Base-by-base conservation (phyloP, 129 eudicot genomes). In the Deinandra increscens region DNA sequence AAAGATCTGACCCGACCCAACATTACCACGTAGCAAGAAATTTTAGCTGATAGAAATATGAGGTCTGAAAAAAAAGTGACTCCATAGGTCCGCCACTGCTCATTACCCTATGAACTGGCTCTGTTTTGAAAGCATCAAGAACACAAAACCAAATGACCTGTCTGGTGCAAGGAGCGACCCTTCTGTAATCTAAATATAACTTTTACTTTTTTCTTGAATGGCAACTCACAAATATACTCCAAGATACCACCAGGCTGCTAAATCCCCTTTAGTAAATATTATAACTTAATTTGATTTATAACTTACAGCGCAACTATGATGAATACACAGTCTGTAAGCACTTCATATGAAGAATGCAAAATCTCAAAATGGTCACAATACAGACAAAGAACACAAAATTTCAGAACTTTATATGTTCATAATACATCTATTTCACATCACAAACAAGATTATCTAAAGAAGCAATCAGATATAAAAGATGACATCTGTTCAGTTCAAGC, bases 381-480 rank as follows among this genome's bases (percentile, higher is more conserved):
- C 4, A 72, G 5, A 60, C 76, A 64, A n/a, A 41, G 14, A 74
- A 39, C 56, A 66, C 9, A 26, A 6, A 36, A 75, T 34, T 37
- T 5, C 51, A 64, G 13, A 10, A 42, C 48, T 20, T 19, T 46
- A 6, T 34, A 55, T 23, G 46, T 38, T 26, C 43, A 39, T 17
- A 31, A 53, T 0, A 64, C 18, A 42, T 55, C 79, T 43, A 75
- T 55, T 31, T 66, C 66, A 75, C 11, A 42, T 42, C 41, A 42
- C 43, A 22, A 56, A 56, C 58, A 70, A 22, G 54, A 54, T 70
- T 39, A 39, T 14, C 26, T 22, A 20, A 39, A 55, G 42, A 22
- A 55, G 42, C 43, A 67, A 65, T 26, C 73, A 9, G 7, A 19
- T 15, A 0, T 55, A 10, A 64, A 13, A 53, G 4, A 50, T 4